Evolutionary conservation across 2,329 filamentous ascomycete genomes (phyloP).

Genomic region (Raffaelea deltoideospora): DNA sequence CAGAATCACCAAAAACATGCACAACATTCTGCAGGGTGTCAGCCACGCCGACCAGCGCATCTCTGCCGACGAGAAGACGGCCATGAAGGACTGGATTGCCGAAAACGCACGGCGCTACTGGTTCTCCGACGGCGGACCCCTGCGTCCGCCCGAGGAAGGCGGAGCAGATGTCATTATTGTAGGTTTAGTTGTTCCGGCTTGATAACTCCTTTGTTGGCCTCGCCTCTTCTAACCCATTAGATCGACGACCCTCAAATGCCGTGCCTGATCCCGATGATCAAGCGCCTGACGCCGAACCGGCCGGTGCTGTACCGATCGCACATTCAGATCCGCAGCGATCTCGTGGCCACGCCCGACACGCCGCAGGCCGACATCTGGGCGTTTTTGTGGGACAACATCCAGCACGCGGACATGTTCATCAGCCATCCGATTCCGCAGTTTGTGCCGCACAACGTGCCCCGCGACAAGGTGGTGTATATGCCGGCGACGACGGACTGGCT

Average conservation of each 20-base stretch:
- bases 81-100: slow-evolving; percentile 56
- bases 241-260: slow-evolving; percentile 82
- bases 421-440: slow-evolving; percentile 67
- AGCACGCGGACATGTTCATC: slow-evolving; percentile 62
- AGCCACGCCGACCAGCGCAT: slow-evolving; percentile 50
- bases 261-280: slow-evolving; percentile 59
- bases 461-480: slow-evolving; percentile 55
- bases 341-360: slow-evolving; percentile 45
- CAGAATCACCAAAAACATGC: slow-evolving; percentile 71
- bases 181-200: slow-evolving; percentile 12
- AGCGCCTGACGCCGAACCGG: slow-evolving; percentile 52
- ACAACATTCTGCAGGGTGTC: slow-evolving; percentile 78
- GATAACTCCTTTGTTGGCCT: neutral
- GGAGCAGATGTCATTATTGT: slow-evolving; percentile 62
- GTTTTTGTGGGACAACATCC: slow-evolving; percentile 58
- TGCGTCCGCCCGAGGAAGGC: slow-evolving; percentile 48
- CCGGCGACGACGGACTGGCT: slow-evolving; percentile 75
- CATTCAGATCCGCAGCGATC: slow-evolving; percentile 66
- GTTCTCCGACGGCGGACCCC: slow-evolving; percentile 51
- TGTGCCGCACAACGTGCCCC: slow-evolving; percentile 52
- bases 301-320: slow-evolving; percentile 71
- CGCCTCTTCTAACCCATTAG: slow-evolving; percentile 19
- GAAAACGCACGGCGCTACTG: slow-evolving; percentile 65
- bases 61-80: slow-evolving; percentile 40
- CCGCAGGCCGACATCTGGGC: slow-evolving; percentile 62